Conservation (phyloP, 2,329 filamentous ascomycete species). For the Pseudodiploospora longispora region DNA sequence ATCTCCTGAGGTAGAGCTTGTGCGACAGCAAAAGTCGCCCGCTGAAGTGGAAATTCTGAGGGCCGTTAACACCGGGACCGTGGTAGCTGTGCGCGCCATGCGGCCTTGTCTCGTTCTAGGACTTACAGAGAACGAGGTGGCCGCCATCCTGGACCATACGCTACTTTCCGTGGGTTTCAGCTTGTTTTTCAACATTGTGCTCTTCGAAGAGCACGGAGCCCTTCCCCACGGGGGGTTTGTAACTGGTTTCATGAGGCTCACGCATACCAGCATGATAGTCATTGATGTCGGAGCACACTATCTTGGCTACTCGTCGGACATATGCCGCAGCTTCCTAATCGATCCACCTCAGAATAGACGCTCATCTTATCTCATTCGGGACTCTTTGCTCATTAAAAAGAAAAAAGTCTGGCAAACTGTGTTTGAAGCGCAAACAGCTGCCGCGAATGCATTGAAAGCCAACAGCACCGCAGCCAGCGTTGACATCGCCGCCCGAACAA, state of each 20-base stretch:
- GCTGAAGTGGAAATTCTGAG: conserved; percentile 49
- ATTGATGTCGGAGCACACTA: conserved; percentile 57
- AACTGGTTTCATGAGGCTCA: conserved; percentile 42
- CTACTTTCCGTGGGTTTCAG: conserved; percentile 45
- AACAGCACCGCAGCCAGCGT: conserved; percentile 50
- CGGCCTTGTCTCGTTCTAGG: conserved; percentile 44
- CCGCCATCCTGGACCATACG: conserved; percentile 45
- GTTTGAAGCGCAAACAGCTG: conserved; percentile 52
- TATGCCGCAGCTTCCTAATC: conserved; percentile 54
- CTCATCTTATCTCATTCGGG: not conserved
- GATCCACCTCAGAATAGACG: conserved; percentile 19
- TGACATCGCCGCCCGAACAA: conserved; percentile 49
- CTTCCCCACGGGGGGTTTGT: conserved; percentile 46
- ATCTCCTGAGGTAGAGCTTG: conserved; percentile 44
- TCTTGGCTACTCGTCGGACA: conserved; percentile 55
- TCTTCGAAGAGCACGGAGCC: conserved; percentile 49
- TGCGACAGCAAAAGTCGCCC: conserved; percentile 49
- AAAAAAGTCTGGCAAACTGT: conserved; percentile 52
- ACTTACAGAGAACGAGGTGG: conserved; percentile 51
- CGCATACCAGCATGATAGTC: conserved; percentile 47
- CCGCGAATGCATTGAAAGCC: conserved; percentile 39
- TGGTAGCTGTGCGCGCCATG: conserved; percentile 53
- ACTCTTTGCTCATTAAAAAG: conserved; percentile 37
- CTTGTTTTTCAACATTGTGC: conserved; percentile 56
- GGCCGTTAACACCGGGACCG: conserved; percentile 56